A percentile compares a stretch with the other conserved stretches of the same genome.
phyloP scores from a whole-genome alignment of 768 basidiomycete species.

The Lactarius hatsudake region DNA sequence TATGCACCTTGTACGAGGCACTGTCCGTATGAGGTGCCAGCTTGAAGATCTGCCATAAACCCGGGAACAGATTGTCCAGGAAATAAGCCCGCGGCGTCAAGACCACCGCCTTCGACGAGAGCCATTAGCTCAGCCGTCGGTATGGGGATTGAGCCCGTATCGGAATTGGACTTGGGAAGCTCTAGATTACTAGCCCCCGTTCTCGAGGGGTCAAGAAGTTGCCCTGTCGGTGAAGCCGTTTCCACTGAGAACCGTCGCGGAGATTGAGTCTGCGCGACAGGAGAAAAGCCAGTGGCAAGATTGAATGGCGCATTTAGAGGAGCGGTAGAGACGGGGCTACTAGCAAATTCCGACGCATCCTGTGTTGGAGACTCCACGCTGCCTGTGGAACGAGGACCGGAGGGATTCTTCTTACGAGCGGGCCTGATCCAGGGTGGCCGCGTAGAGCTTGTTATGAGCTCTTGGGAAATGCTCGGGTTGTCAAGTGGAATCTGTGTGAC shows the following conservation, averaged over 20 bases:
- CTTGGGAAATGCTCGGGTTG: constrained; percentile 51
- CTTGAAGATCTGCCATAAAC: not conserved
- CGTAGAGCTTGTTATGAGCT: constrained; percentile 43
- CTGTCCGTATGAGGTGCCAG: not conserved
- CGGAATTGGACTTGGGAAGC: not conserved
- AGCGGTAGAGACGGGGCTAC: not conserved
- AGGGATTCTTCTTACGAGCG: constrained; percentile 71
- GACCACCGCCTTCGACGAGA: constrained; percentile 15
- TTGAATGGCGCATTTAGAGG: not conserved
- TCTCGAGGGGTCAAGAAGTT: constrained; percentile 6
- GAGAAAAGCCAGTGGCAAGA: not conserved
- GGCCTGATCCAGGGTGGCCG: constrained; percentile 89
- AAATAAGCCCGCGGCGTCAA: constrained; percentile 15
- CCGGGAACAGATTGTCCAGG: not conserved
- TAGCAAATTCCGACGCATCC: constrained; percentile 20
- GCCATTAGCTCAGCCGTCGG: constrained; percentile 20
- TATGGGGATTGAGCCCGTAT: not conserved
- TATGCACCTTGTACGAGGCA: not conserved
- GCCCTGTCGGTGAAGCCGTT: not conserved
- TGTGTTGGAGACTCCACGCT: constrained; percentile 16
- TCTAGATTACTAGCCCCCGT: not conserved
- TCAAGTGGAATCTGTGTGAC: constrained; percentile 88
- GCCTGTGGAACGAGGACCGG: constrained; percentile 41
- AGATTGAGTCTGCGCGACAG: not conserved
- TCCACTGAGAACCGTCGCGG: not conserved